Evolutionary conservation across 2,329 filamentous ascomycete genomes (phyloP).

Genomic region (Neoascochyta sp.): DNA sequence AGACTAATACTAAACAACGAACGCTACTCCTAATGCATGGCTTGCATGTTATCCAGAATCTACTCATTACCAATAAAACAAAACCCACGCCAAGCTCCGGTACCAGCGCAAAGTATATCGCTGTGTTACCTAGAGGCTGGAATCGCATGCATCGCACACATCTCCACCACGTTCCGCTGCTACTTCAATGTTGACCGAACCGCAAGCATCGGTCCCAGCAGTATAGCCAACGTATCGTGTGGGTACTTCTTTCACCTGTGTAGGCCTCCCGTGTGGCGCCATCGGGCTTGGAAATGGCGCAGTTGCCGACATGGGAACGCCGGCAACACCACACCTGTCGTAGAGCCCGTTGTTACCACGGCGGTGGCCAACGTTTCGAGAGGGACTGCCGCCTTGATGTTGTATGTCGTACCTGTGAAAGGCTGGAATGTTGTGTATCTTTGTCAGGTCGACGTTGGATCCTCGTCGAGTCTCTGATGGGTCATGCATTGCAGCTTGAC

Average conservation of each 20-base stretch:
- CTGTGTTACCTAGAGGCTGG: too few species aligned
- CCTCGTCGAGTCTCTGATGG: slow-evolving; percentile 1
- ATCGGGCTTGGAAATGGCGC: slow-evolving; percentile 30
- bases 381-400: slow-evolving; percentile 7
- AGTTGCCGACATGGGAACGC: slow-evolving; percentile 30
- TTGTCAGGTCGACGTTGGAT: slow-evolving; percentile 9
- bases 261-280: slow-evolving; percentile 19
- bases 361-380: slow-evolving; percentile 5
- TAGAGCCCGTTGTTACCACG: slow-evolving; percentile 24
- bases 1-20: too few species aligned
- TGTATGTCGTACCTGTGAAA: not conserved
- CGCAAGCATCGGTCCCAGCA: slow-evolving; percentile 12
- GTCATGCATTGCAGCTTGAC: slow-evolving; percentile 7
- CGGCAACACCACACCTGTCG: slow-evolving; percentile 12
- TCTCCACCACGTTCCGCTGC: slow-evolving; percentile 16
- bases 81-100: too few species aligned
- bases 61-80: too few species aligned
- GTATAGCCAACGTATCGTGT: slow-evolving; percentile 6
- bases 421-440: slow-evolving; percentile 10
- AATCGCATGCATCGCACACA: slow-evolving; percentile 16
- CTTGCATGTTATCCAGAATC: too few species aligned
- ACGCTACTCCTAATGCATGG: too few species aligned
- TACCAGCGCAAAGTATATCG: too few species aligned
- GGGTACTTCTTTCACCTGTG: not conserved
- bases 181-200: slow-evolving; percentile 10